Base-by-base conservation (phyloP, 1,284 basidiomycete genomes). In the Ustilago sp. region DNA sequence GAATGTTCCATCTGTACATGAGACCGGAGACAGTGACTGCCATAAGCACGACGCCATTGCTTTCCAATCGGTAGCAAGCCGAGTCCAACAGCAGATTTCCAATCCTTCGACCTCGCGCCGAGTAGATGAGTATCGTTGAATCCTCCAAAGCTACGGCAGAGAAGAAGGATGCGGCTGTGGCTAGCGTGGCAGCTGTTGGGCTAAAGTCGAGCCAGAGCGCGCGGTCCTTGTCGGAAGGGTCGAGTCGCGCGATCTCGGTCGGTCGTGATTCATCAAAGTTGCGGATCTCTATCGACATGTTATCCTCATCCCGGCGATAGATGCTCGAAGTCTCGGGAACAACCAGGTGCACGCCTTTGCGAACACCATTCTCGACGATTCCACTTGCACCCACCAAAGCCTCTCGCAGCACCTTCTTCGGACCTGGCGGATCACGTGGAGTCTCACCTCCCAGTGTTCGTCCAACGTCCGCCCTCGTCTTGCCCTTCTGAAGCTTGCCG, bases 121-220 rank as follows among this genome's bases (percentile, higher is more conserved):
- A 68, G 48, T 85, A 85, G 59, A 83, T 71, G 17, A 80, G 32
- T 23, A 85, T 41, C 3, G 74, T 74, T n/a, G 74, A 60, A 47
- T 84, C 81, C 15, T 73, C 64, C 23, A 82, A 64, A 2, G 77
- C 74, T 0, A 77, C 92, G 2, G 93, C 94, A 72, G 91, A 91
- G 83, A 94, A 94, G 2, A 83, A 82, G 2, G 86, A 83, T 0
- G 93, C 92, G 0, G 91, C 90, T 1, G 90, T 90, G 36, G 93
- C 85, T 0, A 89, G 88, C 5, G 95, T 84, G 6, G 90, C 90
- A 7, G 92, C 91, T 0, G 90, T 90, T 1, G 93, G 90, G 8
- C 94, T 82, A 86, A 93, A 98, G 86, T 98, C 94, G 59, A 95
- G 85, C 95, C 95, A 98, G 60, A 92, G 89, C 8, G 91, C 86